Evolutionary conservation across 306 rosid genomes (phyloP).

Genomic region (Lathyrus aphaca): DNA sequence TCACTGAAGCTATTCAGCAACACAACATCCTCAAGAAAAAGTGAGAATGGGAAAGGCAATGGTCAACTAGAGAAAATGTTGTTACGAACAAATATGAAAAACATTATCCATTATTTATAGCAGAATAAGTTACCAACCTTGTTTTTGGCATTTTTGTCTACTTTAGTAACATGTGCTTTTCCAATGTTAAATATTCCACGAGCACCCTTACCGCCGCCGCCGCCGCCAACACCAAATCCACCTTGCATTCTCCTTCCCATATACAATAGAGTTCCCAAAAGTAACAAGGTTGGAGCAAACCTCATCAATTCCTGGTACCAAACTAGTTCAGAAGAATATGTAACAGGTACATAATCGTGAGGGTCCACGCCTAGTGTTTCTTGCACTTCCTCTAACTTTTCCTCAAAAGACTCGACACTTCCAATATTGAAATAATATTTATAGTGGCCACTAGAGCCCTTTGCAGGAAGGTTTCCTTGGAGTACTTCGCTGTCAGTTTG

Average conservation of each 20-base stretch:
- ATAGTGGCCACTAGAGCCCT: slow-evolving; percentile 63
- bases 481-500: slow-evolving; percentile 65
- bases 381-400: slow-evolving; percentile 97
- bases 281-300: slow-evolving; percentile 75
- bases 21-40: slow-evolving; percentile 15
- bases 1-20: not conserved
- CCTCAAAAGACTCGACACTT: slow-evolving; percentile 94
- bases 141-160: slow-evolving; percentile 88
- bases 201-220: slow-evolving; percentile 63
- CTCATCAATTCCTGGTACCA: slow-evolving; percentile 76
- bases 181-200: slow-evolving; percentile 96
- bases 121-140: slow-evolving; percentile 54
- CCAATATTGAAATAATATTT: slow-evolving; percentile 87
- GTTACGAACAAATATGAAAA: not conserved
- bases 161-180: slow-evolving; percentile 82
- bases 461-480: slow-evolving; percentile 60
- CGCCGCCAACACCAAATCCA: slow-evolving; percentile 82
- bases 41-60: slow-evolving; percentile 3
- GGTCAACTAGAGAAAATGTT: too few relatives aligned
- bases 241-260: slow-evolving; percentile 87
- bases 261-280: slow-evolving; percentile 66
- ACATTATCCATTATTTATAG: not conserved
- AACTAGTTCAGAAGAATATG: slow-evolving; percentile 74
- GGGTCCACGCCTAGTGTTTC: slow-evolving; percentile 79
- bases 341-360: slow-evolving; percentile 87